A percentile compares a stretch with the other conserved stretches of the same genome.
Evolutionary conservation across 495 filamentous ascomycete genomes (phyloP).

Genomic region (Aspergillus avenaceus): DNA sequence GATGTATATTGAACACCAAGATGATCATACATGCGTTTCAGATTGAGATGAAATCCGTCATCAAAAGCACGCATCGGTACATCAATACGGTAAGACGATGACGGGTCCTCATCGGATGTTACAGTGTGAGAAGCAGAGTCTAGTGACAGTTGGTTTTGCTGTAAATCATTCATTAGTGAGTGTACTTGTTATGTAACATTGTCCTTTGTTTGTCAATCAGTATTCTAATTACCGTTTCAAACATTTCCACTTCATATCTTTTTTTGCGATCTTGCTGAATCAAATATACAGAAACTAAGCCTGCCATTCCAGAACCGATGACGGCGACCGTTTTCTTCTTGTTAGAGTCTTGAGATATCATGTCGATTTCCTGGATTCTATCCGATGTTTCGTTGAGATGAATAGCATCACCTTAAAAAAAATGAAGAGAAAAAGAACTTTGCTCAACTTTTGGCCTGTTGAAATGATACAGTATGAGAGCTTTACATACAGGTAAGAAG

Average conservation of each 20-base stretch:
- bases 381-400: too few species aligned
- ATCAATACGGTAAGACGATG: constrained; percentile 34
- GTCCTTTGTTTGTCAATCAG: too few species aligned
- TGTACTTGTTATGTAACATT: too few species aligned
- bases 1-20: constrained; percentile 38
- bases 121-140: constrained; percentile 19
- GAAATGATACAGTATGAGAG: too few species aligned
- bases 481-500: too few species aligned
- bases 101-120: background rate
- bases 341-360: background rate
- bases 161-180: too few species aligned
- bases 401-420: too few species aligned
- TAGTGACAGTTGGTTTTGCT: constrained; percentile 26
- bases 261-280: constrained; percentile 37
- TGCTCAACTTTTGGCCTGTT: too few species aligned
- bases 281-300: constrained; percentile 47
- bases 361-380: too few species aligned
- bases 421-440: too few species aligned
- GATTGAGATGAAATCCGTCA: constrained; percentile 50
- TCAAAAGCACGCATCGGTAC: constrained; percentile 57
- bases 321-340: constrained; percentile 38
- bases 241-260: constrained; percentile 43
- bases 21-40: constrained; percentile 51
- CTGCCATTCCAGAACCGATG: constrained; percentile 53
- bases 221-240: constrained; percentile 45